A percentile compares a stretch with the other conserved stretches of the same genome.
Evolutionary conservation across 768 basidiomycete species (phyloP).

Genomic region (Lenzites betulinus): DNA sequence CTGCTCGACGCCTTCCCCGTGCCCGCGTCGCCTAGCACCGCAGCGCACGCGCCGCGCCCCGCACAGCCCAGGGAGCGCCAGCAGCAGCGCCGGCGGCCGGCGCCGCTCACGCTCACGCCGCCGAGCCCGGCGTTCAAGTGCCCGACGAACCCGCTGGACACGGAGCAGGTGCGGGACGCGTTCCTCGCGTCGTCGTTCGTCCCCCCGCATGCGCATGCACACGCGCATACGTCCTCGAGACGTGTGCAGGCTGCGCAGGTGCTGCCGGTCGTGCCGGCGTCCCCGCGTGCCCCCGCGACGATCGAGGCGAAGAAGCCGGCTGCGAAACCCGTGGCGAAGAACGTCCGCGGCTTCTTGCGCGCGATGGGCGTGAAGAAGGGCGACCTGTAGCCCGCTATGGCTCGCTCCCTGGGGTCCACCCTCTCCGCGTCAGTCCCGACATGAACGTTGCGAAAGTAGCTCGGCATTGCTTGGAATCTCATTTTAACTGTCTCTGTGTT

Average conservation of each 20-base stretch:
- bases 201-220: slow-evolving; percentile 28
- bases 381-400: slow-evolving; percentile 10
- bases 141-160: slow-evolving; percentile 40
- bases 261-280: not conserved
- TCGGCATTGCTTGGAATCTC: not conserved
- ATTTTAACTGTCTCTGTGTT: too few species aligned
- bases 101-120: slow-evolving; percentile 43
- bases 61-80: slow-evolving; percentile 11
- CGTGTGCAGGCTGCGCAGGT: not conserved
- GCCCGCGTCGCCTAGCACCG: slow-evolving; percentile 8
- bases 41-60: slow-evolving; percentile 17
- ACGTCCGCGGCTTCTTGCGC: slow-evolving; percentile 35
- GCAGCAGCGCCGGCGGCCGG: slow-evolving; percentile 41
- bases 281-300: slow-evolving; percentile 8
- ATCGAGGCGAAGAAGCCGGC: slow-evolving; percentile 28
- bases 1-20: slow-evolving; percentile 37
- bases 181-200: slow-evolving; percentile 49
- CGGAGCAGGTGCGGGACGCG: slow-evolving; percentile 37
- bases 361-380: slow-evolving; percentile 31
- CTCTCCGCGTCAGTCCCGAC: not conserved
- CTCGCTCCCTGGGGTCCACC: not conserved
- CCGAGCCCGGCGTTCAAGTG: slow-evolving; percentile 35
- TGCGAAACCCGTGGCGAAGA: slow-evolving; percentile 28
- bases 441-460: not conserved
- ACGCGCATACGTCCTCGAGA: slow-evolving; percentile 1